phyloP scores from a whole-genome alignment of 2,329 filamentous ascomycete genomes.

The Pseudogymnoascus sp. region DNA sequence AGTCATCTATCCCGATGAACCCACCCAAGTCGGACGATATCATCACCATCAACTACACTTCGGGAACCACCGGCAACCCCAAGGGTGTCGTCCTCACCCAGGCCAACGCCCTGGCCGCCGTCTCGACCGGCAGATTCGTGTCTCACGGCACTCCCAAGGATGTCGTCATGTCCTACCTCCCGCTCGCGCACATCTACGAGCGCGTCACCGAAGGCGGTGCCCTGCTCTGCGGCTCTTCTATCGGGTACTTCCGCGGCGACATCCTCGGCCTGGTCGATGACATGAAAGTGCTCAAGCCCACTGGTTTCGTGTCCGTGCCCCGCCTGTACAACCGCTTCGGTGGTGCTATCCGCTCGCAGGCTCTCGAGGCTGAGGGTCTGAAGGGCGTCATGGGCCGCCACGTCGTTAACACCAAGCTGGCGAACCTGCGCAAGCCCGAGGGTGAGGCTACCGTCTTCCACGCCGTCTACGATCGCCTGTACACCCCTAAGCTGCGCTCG shows the following conservation, averaged over 20 bases:
- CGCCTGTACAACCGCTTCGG: conserved; percentile 89
- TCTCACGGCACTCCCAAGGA: conserved; percentile 50
- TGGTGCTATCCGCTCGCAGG: conserved; percentile 71
- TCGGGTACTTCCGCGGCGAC: conserved; percentile 94
- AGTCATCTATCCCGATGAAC: conserved; percentile 60
- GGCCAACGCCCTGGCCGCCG: conserved; percentile 68
- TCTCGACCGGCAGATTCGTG: conserved; percentile 51
- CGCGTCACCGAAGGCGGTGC: conserved; percentile 73
- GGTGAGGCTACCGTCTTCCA: conserved; percentile 75
- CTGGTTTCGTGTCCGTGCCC: conserved; percentile 79
- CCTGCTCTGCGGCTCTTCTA: conserved; percentile 63
- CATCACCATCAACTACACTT: conserved; percentile 88
- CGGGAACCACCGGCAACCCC: conserved; percentile 74
- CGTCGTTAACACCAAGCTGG: conserved; percentile 73
- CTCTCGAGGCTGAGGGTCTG: conserved; percentile 71
- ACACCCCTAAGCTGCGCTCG: conserved; percentile 80
- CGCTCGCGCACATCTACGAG: conserved; percentile 89
- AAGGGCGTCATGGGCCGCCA: conserved; percentile 75
- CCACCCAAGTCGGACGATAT: conserved; percentile 69
- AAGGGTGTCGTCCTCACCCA: conserved; percentile 85
- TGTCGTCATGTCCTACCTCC: conserved; percentile 77
- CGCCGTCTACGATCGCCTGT: conserved; percentile 76
- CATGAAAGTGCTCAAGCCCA: conserved; percentile 78
- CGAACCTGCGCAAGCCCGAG: conserved; percentile 64
- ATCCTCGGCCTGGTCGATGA: conserved; percentile 83